A percentile compares a stretch with the other conserved stretches of the same genome.
These are phyloP conservation scores for Entomortierella beljakovae DNA, from an alignment of 192 early-diverging fungal genomes.

Conservation along the genomic window DNA sequence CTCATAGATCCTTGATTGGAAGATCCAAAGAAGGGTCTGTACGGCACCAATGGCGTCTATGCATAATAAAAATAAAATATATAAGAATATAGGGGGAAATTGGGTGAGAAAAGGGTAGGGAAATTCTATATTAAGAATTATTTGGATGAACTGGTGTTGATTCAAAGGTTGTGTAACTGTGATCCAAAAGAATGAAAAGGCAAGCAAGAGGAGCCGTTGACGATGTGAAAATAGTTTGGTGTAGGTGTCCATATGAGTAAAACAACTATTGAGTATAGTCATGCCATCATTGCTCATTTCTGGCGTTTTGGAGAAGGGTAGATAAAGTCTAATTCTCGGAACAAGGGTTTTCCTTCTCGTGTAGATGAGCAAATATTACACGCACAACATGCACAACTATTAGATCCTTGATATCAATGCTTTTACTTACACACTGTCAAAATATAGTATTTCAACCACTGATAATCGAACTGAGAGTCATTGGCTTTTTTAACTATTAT, in stretches of 20 bases:
- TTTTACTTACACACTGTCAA: constrained; percentile 31
- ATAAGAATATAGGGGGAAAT: neutral
- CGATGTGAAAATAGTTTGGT: too few relatives aligned
- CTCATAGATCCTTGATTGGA: constrained; percentile 47
- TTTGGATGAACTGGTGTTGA: too few relatives aligned
- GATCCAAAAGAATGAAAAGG: neutral
- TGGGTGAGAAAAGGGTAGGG: neutral
- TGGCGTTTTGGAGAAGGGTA: constrained; percentile 10
- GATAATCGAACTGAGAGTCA: constrained; percentile 16
- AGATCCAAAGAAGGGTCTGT: constrained; percentile 37
- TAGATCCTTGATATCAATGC: neutral
- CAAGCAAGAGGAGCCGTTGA: too few relatives aligned
- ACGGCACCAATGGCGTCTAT: constrained; percentile 26
- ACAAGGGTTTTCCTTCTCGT: too few relatives aligned
- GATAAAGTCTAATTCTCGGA: too few relatives aligned
- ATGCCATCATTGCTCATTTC: neutral
- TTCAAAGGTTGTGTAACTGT: too few relatives aligned
- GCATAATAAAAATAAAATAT: neutral
- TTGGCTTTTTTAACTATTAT: constrained; percentile 15
- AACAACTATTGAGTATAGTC: neutral
- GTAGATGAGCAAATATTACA: too few relatives aligned
- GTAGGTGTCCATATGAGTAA: neutral
- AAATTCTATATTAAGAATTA: constrained; percentile 10
- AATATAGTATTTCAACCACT: constrained; percentile 47
- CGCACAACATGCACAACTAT: too few relatives aligned